Evolutionary conservation across 164 flowering plant species (phyloP), one percentile per base, ranked within the genome.

Genomic region (Kingdonia uniflora): DNA sequence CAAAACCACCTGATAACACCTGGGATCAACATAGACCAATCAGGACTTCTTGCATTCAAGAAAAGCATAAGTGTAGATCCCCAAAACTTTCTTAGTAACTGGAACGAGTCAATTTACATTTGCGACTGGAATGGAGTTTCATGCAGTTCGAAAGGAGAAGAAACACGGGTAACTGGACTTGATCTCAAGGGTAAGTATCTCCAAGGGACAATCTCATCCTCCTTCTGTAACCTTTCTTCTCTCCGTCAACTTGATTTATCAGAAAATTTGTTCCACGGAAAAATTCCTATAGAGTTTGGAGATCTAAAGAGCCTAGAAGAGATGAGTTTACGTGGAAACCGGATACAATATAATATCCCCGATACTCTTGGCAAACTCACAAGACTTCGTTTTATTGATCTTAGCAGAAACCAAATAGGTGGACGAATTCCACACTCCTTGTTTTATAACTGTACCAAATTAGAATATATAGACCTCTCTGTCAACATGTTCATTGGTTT

Each of bases 41-140:
- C 70, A 11, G 69, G 78, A 19, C 80, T 78, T 48, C 54, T 78
- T 11, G 71, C 45, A 19, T 73, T 75, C 74, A 75, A 60, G 25
- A 67, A 14, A 2, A 41, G 51, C 47, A 61, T 75, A 21, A 24
- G 5, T 2, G 37, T 26, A 2, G 83, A 78, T 55, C 78, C 76
- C 6, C 51, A 55, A 13, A 67, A 66, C 35, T 47, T 43, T 5
- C 69, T 75, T 3, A 60, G 63, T 6, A 74, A 71, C 63, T 78
- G 83, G 83, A 15, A 58, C 12, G 67, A 68, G 51, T 16, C 56
- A 5, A 47, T 14, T 1, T 10, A 65, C 43, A 78, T 54, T 54
- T 54, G 57, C 25, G 39, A 24, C 57, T 54, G 41, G 70, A 70
- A 70, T 0, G 73, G 72, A 6, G 75, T 79, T 29, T 14, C 2